These are phyloP conservation scores for Beverwykella pulmonaria DNA, from an alignment of 495 filamentous ascomycete genomes.

Conservation along the genomic window DNA sequence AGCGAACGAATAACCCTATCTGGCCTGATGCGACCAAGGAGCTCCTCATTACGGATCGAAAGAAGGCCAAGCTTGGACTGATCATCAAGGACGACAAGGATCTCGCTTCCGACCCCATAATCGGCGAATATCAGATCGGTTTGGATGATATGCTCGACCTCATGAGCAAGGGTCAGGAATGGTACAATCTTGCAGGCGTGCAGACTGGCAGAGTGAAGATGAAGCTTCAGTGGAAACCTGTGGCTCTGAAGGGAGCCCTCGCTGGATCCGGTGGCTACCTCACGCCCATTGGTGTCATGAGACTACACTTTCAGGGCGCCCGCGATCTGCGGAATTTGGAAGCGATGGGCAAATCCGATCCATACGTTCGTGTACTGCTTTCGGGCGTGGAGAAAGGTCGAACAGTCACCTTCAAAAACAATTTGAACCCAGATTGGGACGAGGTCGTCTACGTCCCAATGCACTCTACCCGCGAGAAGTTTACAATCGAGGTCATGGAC, in stretches of 20 bases:
- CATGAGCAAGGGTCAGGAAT: constrained; percentile 91
- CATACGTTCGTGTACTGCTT: constrained; percentile 84
- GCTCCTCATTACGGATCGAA: constrained; percentile 88
- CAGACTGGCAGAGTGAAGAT: constrained; percentile 87
- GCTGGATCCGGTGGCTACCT: constrained; percentile 84
- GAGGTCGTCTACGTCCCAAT: constrained; percentile 94
- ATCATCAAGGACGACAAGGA: constrained; percentile 95
- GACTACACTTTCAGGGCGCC: constrained; percentile 86
- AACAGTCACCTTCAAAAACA: constrained; percentile 94
- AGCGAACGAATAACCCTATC: constrained; percentile 94
- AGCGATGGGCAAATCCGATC: constrained; percentile 94
- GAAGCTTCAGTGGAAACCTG: constrained; percentile 91
- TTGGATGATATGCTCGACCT: constrained; percentile 88
- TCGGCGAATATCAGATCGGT: constrained; percentile 93
- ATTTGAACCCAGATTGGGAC: constrained; percentile 93
- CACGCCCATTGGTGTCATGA: constrained; percentile 90
- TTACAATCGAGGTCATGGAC: constrained; percentile 95
- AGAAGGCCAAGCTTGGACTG: constrained; percentile 82
- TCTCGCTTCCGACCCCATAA: constrained; percentile 73
- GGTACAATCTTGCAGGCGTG: constrained; percentile 84
- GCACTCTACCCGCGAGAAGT: constrained; percentile 79
- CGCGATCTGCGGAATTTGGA: constrained; percentile 87
- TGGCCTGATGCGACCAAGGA: constrained; percentile 91
- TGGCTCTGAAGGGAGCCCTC: constrained; percentile 72
- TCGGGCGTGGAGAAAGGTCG: constrained; percentile 86